phyloP scores from a whole-genome alignment of 2,329 filamentous ascomycete species.

The Nothomitra cinnamomea region DNA sequence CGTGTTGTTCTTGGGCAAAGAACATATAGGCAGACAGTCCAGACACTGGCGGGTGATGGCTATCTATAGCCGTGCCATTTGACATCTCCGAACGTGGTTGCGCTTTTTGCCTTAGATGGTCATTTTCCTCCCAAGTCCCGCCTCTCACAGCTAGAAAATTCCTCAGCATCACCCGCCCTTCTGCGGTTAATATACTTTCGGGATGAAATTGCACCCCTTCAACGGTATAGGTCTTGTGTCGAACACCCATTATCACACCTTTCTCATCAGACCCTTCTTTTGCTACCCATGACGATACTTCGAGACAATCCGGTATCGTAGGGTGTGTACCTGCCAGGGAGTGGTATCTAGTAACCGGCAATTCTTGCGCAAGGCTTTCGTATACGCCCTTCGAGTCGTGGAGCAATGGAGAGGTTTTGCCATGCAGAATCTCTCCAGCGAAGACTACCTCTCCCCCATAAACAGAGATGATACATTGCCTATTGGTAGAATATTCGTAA shows the following conservation, averaged over 20 bases:
- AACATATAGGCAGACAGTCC: too few relatives aligned
- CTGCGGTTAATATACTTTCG: conserved; percentile 85
- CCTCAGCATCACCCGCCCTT: conserved; percentile 74
- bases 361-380: conserved; percentile 54
- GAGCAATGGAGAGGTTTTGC: conserved; percentile 80
- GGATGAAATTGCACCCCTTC: conserved; percentile 97
- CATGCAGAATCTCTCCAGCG: conserved; percentile 90
- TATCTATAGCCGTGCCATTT: conserved; percentile 15
- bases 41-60: not conserved
- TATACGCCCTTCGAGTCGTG: conserved; percentile 93
- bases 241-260: conserved; percentile 89
- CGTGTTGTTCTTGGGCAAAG: too few relatives aligned
- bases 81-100: conserved; percentile 8
- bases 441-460: conserved; percentile 85
- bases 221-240: conserved; percentile 79
- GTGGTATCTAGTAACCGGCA: conserved; percentile 89
- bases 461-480: conserved; percentile 87
- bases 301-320: conserved; percentile 69
- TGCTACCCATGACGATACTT: conserved; percentile 80
- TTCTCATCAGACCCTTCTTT: conserved; percentile 50
- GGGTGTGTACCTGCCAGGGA: conserved; percentile 84
- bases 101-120: conserved; percentile 28
- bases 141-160: conserved; percentile 83
- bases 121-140: conserved; percentile 80
- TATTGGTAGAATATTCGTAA: conserved; percentile 17